Conservation (phyloP, 2,329 filamentous ascomycete genomes). For the Fusarium zealandicum region DNA sequence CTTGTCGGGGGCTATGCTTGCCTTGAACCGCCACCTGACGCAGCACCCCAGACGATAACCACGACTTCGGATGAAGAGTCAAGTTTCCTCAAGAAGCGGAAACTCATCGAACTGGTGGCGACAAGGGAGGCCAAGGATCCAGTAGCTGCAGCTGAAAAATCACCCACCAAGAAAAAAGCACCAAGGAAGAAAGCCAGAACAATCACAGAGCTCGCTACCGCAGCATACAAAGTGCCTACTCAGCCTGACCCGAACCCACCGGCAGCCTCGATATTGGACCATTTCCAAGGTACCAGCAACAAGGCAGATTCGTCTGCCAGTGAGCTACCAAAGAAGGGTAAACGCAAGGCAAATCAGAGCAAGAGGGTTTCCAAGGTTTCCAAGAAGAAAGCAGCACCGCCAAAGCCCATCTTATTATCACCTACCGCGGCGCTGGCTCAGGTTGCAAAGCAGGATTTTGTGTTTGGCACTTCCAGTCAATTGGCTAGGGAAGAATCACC, state of each 20-base stretch:
- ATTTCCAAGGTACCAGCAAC: constrained; percentile 43
- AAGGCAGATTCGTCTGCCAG: neutral
- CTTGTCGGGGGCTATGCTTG: constrained; percentile 55
- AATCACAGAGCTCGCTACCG: constrained; percentile 79
- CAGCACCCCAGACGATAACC: constrained; percentile 18
- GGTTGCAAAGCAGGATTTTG: constrained; percentile 73
- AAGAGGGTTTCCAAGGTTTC: constrained; percentile 43
- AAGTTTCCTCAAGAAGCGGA: constrained; percentile 60
- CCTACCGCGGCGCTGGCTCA: constrained; percentile 72
- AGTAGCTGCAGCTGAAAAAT: constrained; percentile 37
- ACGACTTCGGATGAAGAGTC: constrained; percentile 41
- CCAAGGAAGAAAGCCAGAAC: constrained; percentile 76
- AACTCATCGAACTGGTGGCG: constrained; percentile 60
- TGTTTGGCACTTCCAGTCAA: constrained; percentile 89
- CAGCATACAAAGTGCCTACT: constrained; percentile 61
- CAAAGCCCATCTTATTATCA: constrained; percentile 67
- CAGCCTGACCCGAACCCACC: constrained; percentile 43
- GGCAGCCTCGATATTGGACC: constrained; percentile 54
- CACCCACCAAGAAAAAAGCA: constrained; percentile 57
- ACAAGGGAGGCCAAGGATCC: constrained; percentile 39
- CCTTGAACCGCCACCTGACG: constrained; percentile 38
- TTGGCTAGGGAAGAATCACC: constrained; percentile 77
- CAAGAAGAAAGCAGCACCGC: constrained; percentile 51
- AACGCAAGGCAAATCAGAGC: constrained; percentile 45
- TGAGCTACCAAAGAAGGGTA: constrained; percentile 36